Evolutionary conservation across 129 eudicot species (phyloP).

Genomic region (Chrysanthemum lavandulifolium): DNA sequence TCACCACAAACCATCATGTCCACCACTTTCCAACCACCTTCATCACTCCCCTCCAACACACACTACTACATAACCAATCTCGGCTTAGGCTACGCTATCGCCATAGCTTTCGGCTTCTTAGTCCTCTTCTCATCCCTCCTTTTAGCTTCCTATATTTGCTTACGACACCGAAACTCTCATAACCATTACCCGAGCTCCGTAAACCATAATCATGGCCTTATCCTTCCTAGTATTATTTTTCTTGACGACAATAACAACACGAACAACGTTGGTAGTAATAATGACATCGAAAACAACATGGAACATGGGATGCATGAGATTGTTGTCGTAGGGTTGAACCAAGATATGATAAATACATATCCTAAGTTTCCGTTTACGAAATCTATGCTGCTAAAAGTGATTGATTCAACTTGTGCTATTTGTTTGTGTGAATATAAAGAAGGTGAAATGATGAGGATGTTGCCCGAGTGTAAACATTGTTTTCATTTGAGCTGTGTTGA

Average conservation of each 20-base stretch:
- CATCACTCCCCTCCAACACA: conserved; percentile 28
- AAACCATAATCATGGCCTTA: conserved; percentile 31
- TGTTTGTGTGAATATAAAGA: conserved; percentile 87
- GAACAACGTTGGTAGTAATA: conserved; percentile 19
- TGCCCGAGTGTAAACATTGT: conserved; percentile 81
- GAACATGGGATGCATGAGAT: too few relatives aligned
- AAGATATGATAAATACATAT: conserved; percentile 71
- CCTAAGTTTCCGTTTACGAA: conserved; percentile 56
- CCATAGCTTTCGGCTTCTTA: conserved; percentile 77
- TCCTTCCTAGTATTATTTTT: conserved; percentile 76
- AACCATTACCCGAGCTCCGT: conserved; percentile 33
- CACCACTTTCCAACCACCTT: conserved; percentile 18
- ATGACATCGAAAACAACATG: conserved; percentile 23
- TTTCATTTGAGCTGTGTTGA: conserved; percentile 78
- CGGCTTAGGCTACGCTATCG: conserved; percentile 82
- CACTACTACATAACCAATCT: conserved; percentile 43
- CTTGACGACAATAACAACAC: conserved; percentile 58
- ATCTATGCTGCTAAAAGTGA: background rate
- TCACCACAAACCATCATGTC: conserved; percentile 15
- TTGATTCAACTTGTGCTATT: conserved; percentile 59
- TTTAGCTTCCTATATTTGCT: conserved; percentile 67
- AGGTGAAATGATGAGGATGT: conserved; percentile 81
- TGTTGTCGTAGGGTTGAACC: conserved; percentile 68
- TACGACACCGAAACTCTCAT: conserved; percentile 48
- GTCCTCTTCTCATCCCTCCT: conserved; percentile 64